Percentiles rank a stretch among this genome's conserved stretches.
These are phyloP conservation scores for Penicillium psychrosexuale DNA, from an alignment of 2,329 filamentous ascomycete species.

Conservation along the genomic window DNA sequence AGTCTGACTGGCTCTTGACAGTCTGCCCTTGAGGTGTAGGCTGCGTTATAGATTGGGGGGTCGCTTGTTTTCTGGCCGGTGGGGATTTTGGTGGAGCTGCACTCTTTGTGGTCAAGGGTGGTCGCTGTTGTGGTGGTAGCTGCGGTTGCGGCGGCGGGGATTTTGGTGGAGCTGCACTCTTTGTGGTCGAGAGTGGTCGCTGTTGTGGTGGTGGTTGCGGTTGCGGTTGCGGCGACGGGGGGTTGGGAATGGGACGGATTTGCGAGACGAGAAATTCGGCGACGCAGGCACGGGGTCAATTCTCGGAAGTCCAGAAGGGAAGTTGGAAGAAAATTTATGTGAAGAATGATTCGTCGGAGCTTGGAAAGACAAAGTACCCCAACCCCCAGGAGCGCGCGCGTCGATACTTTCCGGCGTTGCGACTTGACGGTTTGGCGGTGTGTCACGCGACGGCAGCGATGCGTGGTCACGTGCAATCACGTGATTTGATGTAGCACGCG, in stretches of 20 bases:
- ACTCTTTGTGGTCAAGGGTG: neutral
- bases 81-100: neutral
- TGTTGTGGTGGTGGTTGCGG: neutral
- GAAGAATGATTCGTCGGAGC: neutral
- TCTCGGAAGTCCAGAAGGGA: neutral
- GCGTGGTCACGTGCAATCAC: constrained; percentile 9
- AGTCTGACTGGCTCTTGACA: neutral
- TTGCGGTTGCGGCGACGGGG: too few species aligned
- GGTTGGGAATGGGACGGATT: neutral
- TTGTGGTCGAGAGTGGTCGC: neutral
- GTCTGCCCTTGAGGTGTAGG: neutral
- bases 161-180: neutral
- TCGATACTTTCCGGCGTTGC: neutral
- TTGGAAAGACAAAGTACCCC: neutral
- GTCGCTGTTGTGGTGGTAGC: neutral
- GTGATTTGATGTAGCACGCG: neutral
- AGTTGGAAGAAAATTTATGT: neutral
- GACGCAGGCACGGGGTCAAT: neutral
- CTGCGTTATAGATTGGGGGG: neutral
- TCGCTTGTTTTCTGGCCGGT: neutral
- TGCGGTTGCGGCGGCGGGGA: neutral
- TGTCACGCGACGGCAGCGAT: neutral
- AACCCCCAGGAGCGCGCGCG: neutral
- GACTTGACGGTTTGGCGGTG: neutral
- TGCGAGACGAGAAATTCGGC: neutral